Evolutionary conservation across 331 rosid genomes (phyloP).

Genomic region (Arachis monticola): DNA sequence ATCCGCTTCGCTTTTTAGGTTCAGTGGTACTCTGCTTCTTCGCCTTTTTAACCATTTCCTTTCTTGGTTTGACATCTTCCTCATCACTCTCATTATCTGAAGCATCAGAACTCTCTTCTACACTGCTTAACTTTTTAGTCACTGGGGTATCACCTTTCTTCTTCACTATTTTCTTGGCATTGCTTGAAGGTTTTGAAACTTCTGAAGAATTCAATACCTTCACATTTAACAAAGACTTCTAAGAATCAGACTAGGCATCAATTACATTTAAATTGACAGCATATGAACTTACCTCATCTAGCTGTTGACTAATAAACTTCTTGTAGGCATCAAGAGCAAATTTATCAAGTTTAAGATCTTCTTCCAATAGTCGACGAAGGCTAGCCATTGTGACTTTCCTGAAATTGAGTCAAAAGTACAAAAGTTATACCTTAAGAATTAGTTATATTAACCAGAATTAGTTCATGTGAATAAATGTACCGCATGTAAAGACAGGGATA

Average conservation of each 20-base stretch:
- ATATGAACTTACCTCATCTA: slow-evolving; percentile 69
- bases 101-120: slow-evolving; percentile 60
- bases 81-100: slow-evolving; percentile 54
- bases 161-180: slow-evolving; percentile 59
- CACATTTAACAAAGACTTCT: slow-evolving; percentile 30
- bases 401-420: slow-evolving; percentile 38
- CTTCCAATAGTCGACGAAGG: slow-evolving; percentile 77
- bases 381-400: slow-evolving; percentile 78
- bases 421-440: slow-evolving; percentile 25
- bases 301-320: slow-evolving; percentile 64
- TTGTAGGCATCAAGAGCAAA: slow-evolving; percentile 63
- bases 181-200: slow-evolving; percentile 51
- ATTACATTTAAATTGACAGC: slow-evolving; percentile 28
- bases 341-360: slow-evolving; percentile 66
- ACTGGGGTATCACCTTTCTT: slow-evolving; percentile 57
- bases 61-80: slow-evolving; percentile 69
- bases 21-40: slow-evolving; percentile 54
- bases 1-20: slow-evolving; percentile 65
- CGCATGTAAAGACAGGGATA: slow-evolving; percentile 18
- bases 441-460: background rate
- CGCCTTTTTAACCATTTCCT: slow-evolving; percentile 57
- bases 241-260: slow-evolving; percentile 33
- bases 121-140: slow-evolving; percentile 55
- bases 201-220: slow-evolving; percentile 67
- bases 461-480: background rate